Evolutionary conservation across 2,329 filamentous ascomycete species (phyloP).

Genomic region (Penicillium aurantiogriseum): DNA sequence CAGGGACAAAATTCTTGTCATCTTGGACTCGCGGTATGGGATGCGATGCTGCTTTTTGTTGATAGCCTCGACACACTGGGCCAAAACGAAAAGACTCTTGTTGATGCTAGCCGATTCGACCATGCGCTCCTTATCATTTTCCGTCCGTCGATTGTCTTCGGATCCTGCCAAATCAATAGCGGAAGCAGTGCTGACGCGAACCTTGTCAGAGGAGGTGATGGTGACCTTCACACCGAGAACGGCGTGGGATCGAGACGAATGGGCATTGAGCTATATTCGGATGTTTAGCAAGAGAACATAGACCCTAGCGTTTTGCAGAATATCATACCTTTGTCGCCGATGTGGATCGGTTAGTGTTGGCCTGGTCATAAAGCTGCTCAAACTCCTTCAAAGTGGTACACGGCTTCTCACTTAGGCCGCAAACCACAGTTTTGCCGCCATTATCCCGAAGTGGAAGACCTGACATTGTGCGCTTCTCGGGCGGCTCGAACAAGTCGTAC

Average conservation of each 20-base stretch:
- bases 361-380: slow-evolving; percentile 83
- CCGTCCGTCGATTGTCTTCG: slow-evolving; percentile 90
- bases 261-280: slow-evolving; percentile 67
- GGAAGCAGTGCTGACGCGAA: slow-evolving; percentile 77
- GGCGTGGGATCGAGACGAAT: slow-evolving; percentile 85
- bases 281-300: slow-evolving; percentile 18
- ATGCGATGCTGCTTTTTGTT: slow-evolving; percentile 72
- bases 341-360: slow-evolving; percentile 85
- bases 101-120: slow-evolving; percentile 98
- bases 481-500: slow-evolving; percentile 82
- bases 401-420: slow-evolving; percentile 77
- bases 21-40: slow-evolving; percentile 92
- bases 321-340: slow-evolving; percentile 70
- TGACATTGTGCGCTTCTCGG: slow-evolving; percentile 78
- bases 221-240: slow-evolving; percentile 87
- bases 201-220: slow-evolving; percentile 67
- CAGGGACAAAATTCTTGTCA: slow-evolving; percentile 89
- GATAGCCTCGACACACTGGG: slow-evolving; percentile 94
- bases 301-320: slow-evolving; percentile 3
- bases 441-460: slow-evolving; percentile 83
- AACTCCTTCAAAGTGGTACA: slow-evolving; percentile 88
- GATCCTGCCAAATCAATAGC: slow-evolving; percentile 94
- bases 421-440: slow-evolving; percentile 80
- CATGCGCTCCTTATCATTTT: slow-evolving; percentile 87
- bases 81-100: slow-evolving; percentile 91